These are phyloP conservation scores for Amanita pallidorosea DNA, from an alignment of 768 basidiomycete genomes.

Conservation along the genomic window DNA sequence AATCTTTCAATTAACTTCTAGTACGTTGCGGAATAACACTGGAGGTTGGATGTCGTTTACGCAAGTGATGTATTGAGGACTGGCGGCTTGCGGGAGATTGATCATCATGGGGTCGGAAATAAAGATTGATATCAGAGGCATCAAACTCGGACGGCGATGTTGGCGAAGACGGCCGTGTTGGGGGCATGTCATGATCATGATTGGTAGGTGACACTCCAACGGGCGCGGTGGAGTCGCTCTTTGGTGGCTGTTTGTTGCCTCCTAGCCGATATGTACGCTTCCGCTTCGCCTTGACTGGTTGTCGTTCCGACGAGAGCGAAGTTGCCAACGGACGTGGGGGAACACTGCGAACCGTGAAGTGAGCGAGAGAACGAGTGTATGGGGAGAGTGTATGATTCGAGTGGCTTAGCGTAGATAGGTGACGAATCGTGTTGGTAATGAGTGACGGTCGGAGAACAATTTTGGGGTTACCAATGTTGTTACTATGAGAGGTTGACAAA, in stretches of 20 bases:
- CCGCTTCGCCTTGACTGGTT: slow-evolving; percentile 60
- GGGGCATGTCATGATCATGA: slow-evolving; percentile 6
- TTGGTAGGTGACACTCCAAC: background rate
- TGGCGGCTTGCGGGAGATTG: background rate
- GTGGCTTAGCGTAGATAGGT: slow-evolving; percentile 74
- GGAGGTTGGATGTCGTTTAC: background rate
- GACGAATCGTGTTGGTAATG: slow-evolving; percentile 71
- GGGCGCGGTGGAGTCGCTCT: slow-evolving; percentile 9
- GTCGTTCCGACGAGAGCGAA: slow-evolving; percentile 29
- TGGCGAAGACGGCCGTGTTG: slow-evolving; percentile 10
- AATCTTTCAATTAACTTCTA: background rate
- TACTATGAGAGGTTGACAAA: slow-evolving; percentile 11
- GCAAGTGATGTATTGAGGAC: background rate
- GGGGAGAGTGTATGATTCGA: slow-evolving; percentile 94
- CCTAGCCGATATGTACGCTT: slow-evolving; percentile 66
- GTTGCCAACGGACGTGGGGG: slow-evolving; percentile 42
- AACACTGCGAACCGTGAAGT: slow-evolving; percentile 87
- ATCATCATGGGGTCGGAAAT: slow-evolving; percentile 39
- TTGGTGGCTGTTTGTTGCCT: slow-evolving; percentile 10
- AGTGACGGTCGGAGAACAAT: slow-evolving; percentile 54
- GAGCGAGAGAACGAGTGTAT: slow-evolving; percentile 81
- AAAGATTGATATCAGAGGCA: slow-evolving; percentile 53
- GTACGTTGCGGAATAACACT: background rate
- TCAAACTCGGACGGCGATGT: slow-evolving; percentile 10
- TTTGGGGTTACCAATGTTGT: slow-evolving; percentile 32